Conservation (phyloP, 78 protist genomes). For the Bodo saltans region DNA sequence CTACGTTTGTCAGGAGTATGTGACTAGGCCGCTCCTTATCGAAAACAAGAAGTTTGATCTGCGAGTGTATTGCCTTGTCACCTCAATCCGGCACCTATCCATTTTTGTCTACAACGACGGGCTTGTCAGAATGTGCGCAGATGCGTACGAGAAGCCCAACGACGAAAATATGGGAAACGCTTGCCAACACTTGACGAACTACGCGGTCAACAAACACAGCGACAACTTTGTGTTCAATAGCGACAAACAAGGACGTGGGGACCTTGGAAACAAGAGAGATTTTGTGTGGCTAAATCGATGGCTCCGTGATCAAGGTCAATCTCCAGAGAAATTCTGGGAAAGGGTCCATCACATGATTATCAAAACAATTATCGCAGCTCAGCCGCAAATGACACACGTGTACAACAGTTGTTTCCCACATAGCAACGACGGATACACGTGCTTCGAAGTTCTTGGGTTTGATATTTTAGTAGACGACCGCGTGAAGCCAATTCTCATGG, state of each 20-base stretch:
- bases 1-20: slow-evolving; percentile 41
- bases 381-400: slow-evolving; percentile 11
- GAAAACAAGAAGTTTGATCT: slow-evolving; percentile 55
- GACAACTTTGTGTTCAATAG: slow-evolving; percentile 25
- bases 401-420: slow-evolving; percentile 9
- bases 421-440: neutral
- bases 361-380: slow-evolving; percentile 25
- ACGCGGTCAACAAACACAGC: slow-evolving; percentile 39
- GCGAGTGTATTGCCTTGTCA: slow-evolving; percentile 48
- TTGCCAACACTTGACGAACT: slow-evolving; percentile 58
- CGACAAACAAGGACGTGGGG: slow-evolving; percentile 17
- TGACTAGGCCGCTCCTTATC: slow-evolving; percentile 44
- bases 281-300: neutral
- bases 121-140: slow-evolving; percentile 43
- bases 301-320: slow-evolving; percentile 9
- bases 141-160: slow-evolving; percentile 27
- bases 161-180: slow-evolving; percentile 5
- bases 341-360: slow-evolving; percentile 35
- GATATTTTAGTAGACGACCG: slow-evolving; percentile 31
- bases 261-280: slow-evolving; percentile 35
- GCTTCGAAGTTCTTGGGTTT: slow-evolving; percentile 54
- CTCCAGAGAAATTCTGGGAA: slow-evolving; percentile 13
- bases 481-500: slow-evolving; percentile 40
- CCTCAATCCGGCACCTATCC: slow-evolving; percentile 13
- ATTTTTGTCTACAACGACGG: slow-evolving; percentile 13